These are phyloP conservation scores for Phytopythium chamaehyphon DNA, from an alignment of 352 stramenopile genomes.

Conservation along the genomic window DNA sequence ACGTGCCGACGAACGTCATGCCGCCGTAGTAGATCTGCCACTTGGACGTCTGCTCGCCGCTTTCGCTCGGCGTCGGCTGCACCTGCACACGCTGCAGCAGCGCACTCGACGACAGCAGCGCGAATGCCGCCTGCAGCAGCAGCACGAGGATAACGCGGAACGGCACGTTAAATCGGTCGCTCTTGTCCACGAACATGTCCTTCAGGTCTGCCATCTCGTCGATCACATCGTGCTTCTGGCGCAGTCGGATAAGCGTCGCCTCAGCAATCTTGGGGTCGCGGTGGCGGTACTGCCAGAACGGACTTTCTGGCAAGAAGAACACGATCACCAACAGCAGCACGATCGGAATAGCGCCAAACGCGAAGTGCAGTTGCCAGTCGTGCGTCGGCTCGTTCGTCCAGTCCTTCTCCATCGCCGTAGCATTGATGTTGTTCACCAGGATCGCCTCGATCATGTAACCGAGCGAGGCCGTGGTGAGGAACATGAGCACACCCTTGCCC, in stretches of 20 bases:
- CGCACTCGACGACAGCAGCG: constrained; percentile 62
- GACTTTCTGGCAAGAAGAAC: constrained; percentile 72
- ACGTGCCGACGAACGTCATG: constrained; percentile 64
- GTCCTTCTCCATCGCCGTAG: constrained; percentile 48
- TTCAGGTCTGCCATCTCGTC: constrained; percentile 73
- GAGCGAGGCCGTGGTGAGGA: constrained; percentile 62
- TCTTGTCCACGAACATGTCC: constrained; percentile 64
- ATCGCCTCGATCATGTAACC: constrained; percentile 78
- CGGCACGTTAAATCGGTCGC: constrained; percentile 51
- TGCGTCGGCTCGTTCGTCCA: constrained; percentile 70
- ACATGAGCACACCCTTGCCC: constrained; percentile 84
- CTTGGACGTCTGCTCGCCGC: constrained; percentile 56
- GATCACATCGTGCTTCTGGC: constrained; percentile 79
- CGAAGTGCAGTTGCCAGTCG: constrained; percentile 78
- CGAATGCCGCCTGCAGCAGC: constrained; percentile 59
- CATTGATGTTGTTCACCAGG: constrained; percentile 69
- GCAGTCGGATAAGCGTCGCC: constrained; percentile 52
- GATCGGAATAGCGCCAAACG: constrained; percentile 68
- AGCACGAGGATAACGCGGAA: constrained; percentile 70
- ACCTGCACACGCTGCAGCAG: constrained; percentile 65
- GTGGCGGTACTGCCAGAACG: constrained; percentile 72
- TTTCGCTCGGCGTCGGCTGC: constrained; percentile 31
- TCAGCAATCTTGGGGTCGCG: constrained; percentile 68
- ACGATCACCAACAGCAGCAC: constrained; percentile 51
- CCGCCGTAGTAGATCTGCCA: constrained; percentile 80